These are phyloP conservation scores for Bassia scoparia DNA, from an alignment of 148 eudicot species.

Conservation along the genomic window DNA sequence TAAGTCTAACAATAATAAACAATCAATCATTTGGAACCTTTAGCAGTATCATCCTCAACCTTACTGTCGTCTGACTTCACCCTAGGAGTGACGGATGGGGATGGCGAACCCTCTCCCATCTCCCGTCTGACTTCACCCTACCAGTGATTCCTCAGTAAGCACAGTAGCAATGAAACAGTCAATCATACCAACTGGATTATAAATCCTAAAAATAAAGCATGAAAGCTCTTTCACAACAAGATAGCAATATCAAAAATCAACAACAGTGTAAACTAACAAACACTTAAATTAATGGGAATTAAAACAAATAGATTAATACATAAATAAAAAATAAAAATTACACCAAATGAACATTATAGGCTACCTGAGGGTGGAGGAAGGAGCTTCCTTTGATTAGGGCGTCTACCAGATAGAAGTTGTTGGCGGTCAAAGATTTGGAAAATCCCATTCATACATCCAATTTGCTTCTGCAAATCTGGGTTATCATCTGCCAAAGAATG, in stretches of 20 bases:
- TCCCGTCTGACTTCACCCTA: too few relatives aligned
- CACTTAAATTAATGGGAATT: too few relatives aligned
- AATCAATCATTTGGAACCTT: neutral
- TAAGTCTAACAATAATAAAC: too few relatives aligned
- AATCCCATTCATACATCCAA: slow-evolving; percentile 85
- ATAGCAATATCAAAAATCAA: too few relatives aligned
- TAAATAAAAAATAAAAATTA: too few relatives aligned
- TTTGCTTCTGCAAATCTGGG: slow-evolving; percentile 84
- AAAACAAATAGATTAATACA: too few relatives aligned
- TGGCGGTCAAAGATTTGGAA: slow-evolving; percentile 74
- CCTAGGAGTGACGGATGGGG: slow-evolving; percentile 47
- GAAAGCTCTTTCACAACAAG: too few relatives aligned
- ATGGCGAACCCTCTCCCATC: slow-evolving; percentile 65
- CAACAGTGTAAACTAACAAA: too few relatives aligned
- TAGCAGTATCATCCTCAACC: slow-evolving; percentile 33
- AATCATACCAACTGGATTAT: too few relatives aligned
- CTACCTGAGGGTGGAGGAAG: slow-evolving; percentile 62
- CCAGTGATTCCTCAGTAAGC: too few relatives aligned
- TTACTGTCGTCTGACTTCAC: slow-evolving; percentile 34
- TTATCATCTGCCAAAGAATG: slow-evolving; percentile 88
- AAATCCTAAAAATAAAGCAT: too few relatives aligned
- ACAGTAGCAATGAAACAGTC: neutral
- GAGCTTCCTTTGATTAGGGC: slow-evolving; percentile 48
- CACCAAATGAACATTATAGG: too few relatives aligned
- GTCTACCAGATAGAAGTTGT: slow-evolving; percentile 47